Evolutionary conservation across 192 early-diverging fungal genomes (phyloP).

Genomic region (Linnemannia exigua): DNA sequence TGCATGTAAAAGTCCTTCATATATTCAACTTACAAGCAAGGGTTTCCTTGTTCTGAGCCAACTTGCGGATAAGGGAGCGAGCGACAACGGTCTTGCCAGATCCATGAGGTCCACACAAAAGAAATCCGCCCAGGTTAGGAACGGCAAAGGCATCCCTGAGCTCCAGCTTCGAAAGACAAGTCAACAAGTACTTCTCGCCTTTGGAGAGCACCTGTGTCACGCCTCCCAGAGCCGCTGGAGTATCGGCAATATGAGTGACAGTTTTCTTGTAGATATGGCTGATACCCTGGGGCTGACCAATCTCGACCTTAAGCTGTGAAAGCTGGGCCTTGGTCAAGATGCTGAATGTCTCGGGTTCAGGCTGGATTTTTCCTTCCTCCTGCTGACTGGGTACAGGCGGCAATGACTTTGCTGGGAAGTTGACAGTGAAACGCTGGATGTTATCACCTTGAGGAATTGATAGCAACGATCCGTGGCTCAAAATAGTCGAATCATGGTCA

Average conservation of each 20-base stretch:
- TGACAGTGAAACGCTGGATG: conserved; percentile 38
- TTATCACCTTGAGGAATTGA: conserved; percentile 34
- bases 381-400: conserved; percentile 15
- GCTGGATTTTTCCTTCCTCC: conserved; percentile 24
- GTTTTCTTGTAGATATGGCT: conserved; percentile 38
- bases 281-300: conserved; percentile 54
- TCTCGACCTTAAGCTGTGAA: conserved; percentile 48
- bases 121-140: conserved; percentile 66
- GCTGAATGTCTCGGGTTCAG: conserved; percentile 43
- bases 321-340: conserved; percentile 39
- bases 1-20: conserved; percentile 1
- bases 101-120: conserved; percentile 80
- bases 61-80: conserved; percentile 60
- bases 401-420: conserved; percentile 57
- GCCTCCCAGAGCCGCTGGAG: conserved; percentile 58
- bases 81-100: conserved; percentile 82
- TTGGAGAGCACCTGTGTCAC: conserved; percentile 53
- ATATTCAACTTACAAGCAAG: conserved; percentile 60
- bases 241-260: conserved; percentile 34
- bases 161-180: conserved; percentile 57
- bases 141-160: conserved; percentile 55
- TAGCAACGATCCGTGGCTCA: conserved; percentile 62
- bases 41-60: conserved; percentile 57
- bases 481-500: conserved; percentile 29
- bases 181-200: conserved; percentile 57